Evolutionary conservation across 192 early-diverging fungal genomes (phyloP).

Genomic region (Coemansia sp.): DNA sequence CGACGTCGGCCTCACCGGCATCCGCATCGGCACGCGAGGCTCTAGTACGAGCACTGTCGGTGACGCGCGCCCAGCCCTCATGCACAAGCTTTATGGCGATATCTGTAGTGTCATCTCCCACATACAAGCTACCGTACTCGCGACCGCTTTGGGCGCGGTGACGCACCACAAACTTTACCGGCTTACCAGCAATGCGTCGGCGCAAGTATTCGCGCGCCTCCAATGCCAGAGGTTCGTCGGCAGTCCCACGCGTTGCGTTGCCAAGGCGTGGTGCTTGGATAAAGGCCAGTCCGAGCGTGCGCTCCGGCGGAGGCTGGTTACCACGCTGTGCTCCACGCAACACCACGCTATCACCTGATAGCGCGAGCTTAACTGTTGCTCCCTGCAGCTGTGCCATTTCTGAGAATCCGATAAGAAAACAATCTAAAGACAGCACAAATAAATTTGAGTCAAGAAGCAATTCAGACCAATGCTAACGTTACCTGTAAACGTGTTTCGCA

Average conservation of each 20-base stretch:
- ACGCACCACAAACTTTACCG: slow-evolving; percentile 74
- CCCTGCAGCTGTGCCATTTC: slow-evolving; percentile 35
- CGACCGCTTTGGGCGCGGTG: slow-evolving; percentile 53
- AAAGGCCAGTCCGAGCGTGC: slow-evolving; percentile 76
- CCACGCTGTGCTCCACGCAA: slow-evolving; percentile 76
- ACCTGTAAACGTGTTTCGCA: background rate
- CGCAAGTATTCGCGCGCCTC: slow-evolving; percentile 90
- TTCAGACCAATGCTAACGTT: background rate
- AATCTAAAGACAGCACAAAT: background rate
- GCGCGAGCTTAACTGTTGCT: slow-evolving; percentile 83
- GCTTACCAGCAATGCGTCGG: slow-evolving; percentile 81
- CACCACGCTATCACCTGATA: slow-evolving; percentile 91
- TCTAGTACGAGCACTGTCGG: slow-evolving; percentile 57
- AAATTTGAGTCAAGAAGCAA: background rate
- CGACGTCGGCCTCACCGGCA: slow-evolving; percentile 27
- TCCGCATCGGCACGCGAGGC: slow-evolving; percentile 36
- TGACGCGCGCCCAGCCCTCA: slow-evolving; percentile 84
- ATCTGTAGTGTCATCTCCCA: slow-evolving; percentile 58
- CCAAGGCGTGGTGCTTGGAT: slow-evolving; percentile 84
- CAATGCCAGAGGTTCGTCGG: slow-evolving; percentile 88
- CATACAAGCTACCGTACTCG: slow-evolving; percentile 64
- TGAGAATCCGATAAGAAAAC: background rate
- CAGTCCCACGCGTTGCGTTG: slow-evolving; percentile 64
- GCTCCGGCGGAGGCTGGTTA: slow-evolving; percentile 82
- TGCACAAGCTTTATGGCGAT: slow-evolving; percentile 71